Evolutionary conservation across 208 protist genomes (phyloP).

Genomic region (Sergeia podlipaevii): DNA sequence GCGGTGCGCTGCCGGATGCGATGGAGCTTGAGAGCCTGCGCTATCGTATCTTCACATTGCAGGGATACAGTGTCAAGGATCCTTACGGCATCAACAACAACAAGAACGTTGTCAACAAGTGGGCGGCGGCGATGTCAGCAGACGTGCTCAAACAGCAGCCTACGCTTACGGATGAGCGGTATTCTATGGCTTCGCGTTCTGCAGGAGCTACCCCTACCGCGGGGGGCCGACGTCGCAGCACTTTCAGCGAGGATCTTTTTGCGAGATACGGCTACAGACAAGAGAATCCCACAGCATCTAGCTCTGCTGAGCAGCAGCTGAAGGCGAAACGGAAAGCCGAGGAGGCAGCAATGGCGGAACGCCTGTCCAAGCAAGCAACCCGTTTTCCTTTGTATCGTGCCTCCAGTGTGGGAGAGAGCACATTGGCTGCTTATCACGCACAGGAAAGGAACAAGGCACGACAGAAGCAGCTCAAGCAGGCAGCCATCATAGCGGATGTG

Average conservation of each 20-base stretch:
- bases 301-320: constrained; percentile 11
- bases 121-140: neutral
- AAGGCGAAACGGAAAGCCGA: constrained; percentile 1
- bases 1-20: constrained; percentile 53
- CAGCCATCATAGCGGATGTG: neutral
- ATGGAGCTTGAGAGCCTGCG: constrained; percentile 74
- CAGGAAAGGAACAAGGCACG: constrained; percentile 8
- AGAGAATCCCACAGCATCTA: constrained; percentile 10
- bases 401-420: constrained; percentile 70
- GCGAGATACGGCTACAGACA: constrained; percentile 4
- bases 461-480: neutral
- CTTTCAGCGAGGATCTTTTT: constrained; percentile 20
- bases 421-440: constrained; percentile 27
- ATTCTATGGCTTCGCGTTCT: too few relatives aligned
- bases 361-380: neutral
- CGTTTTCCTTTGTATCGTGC: constrained; percentile 65
- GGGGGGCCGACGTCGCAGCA: constrained; percentile 11
- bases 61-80: constrained; percentile 43
- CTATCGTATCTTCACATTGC: constrained; percentile 72
- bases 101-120: neutral
- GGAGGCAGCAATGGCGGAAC: neutral
- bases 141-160: too few relatives aligned
- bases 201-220: neutral
- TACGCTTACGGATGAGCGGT: too few relatives aligned
- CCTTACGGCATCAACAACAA: constrained; percentile 27